A percentile compares a stretch with the other conserved stretches of the same genome.
These are phyloP conservation scores for Arxiozyma bovina DNA, from an alignment of 1,139 yeast genomes.

Conservation along the genomic window DNA sequence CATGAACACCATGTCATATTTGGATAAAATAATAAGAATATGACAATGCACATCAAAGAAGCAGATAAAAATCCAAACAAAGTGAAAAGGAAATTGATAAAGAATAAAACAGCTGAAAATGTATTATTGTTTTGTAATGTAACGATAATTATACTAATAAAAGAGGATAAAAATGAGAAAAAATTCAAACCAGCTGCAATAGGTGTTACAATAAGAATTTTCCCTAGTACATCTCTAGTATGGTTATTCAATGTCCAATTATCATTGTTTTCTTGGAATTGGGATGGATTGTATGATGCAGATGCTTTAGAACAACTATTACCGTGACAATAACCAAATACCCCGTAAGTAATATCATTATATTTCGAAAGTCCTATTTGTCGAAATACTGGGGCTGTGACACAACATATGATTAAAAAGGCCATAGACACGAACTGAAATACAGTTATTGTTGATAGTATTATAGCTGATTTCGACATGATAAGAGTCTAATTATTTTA, in stretches of 20 bases:
- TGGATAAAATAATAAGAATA: constrained; percentile 52
- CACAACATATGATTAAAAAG: constrained; percentile 44
- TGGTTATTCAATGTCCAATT: constrained; percentile 45
- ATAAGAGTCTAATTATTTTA: not conserved
- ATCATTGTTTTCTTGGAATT: constrained; percentile 27
- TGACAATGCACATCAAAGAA: constrained; percentile 45
- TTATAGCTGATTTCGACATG: constrained; percentile 9
- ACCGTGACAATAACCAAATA: constrained; percentile 66
- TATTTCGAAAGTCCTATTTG: constrained; percentile 43
- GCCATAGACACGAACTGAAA: constrained; percentile 36
- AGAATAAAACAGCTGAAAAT: constrained; percentile 32
- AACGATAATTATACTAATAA: constrained; percentile 9
- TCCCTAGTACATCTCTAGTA: constrained; percentile 60
- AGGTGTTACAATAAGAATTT: constrained; percentile 68
- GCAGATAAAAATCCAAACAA: constrained; percentile 45
- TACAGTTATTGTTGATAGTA: constrained; percentile 26
- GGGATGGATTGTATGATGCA: constrained; percentile 41
- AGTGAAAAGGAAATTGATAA: constrained; percentile 32
- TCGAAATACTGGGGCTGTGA: constrained; percentile 56
- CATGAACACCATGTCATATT: constrained; percentile 60
- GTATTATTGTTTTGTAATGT: constrained; percentile 17
- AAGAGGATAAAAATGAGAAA: constrained; percentile 39
- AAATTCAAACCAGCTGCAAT: constrained; percentile 64
- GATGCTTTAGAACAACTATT: constrained; percentile 42
- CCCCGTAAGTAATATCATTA: constrained; percentile 60